Evolutionary conservation across 1,139 yeast species (phyloP).

Genomic region (Geotrichum macrosporum): DNA sequence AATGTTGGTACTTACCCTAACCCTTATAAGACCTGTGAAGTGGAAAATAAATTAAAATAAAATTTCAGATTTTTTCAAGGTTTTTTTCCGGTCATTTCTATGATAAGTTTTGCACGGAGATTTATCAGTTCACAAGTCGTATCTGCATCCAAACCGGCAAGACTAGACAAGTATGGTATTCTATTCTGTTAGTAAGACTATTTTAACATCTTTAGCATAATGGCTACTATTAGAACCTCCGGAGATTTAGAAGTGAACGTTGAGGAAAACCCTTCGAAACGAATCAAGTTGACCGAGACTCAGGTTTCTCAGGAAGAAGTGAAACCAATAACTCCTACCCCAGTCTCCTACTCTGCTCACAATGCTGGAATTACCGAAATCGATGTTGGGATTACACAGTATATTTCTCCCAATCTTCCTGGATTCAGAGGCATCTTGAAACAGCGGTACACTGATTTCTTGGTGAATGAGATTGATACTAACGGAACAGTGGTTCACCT

Average conservation of each 20-base stretch:
- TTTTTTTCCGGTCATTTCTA: neutral
- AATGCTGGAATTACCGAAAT: constrained; percentile 47
- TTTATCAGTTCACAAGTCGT: neutral
- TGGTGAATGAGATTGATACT: constrained; percentile 78
- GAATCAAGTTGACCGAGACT: constrained; percentile 12
- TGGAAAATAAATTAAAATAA: neutral
- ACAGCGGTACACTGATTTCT: constrained; percentile 89
- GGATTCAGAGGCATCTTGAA: constrained; percentile 80
- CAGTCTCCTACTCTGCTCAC: constrained; percentile 19
- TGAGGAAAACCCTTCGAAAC: constrained; percentile 15
- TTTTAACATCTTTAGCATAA: constrained; percentile 1
- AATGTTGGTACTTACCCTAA: neutral
- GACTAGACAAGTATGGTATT: neutral
- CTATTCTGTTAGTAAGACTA: neutral
- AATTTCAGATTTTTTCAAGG: neutral
- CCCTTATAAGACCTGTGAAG: neutral
- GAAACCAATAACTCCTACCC: neutral
- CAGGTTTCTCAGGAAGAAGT: neutral
- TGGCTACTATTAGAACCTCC: constrained; percentile 17
- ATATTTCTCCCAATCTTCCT: constrained; percentile 48
- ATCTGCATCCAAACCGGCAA: neutral
- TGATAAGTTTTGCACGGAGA: neutral
- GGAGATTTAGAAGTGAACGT: constrained; percentile 6
- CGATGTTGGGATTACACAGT: constrained; percentile 84
- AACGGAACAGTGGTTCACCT: constrained; percentile 71